Evolutionary conservation across 2,329 filamentous ascomycete genomes (phyloP).

Genomic region (Aspergillus jensenii): DNA sequence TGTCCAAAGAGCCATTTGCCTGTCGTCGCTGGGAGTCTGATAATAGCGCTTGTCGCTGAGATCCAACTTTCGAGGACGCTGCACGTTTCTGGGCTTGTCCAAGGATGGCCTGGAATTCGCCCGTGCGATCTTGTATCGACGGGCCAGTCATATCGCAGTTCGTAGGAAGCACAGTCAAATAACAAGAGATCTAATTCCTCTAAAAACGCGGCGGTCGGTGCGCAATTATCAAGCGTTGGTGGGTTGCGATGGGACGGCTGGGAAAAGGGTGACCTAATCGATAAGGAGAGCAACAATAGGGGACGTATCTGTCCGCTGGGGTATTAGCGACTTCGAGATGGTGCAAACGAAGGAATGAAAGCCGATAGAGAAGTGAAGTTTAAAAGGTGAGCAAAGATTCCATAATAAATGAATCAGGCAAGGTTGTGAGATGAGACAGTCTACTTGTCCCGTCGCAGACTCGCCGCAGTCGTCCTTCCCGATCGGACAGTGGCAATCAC

Average conservation of each 20-base stretch:
- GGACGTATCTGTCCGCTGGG: constrained; percentile 24
- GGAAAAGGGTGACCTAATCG: constrained; percentile 26
- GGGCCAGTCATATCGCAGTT: constrained; percentile 50
- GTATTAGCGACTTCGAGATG: not conserved
- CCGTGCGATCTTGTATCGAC: constrained; percentile 94
- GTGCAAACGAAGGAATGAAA: constrained; percentile 3
- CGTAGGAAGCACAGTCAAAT: not conserved
- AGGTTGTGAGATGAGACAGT: constrained; percentile 2
- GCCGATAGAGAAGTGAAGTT: not conserved
- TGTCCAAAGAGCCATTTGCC: constrained; percentile 61
- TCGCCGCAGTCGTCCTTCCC: constrained; percentile 16
- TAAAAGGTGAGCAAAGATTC: not conserved
- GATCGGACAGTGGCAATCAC: not conserved
- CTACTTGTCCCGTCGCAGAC: not conserved
- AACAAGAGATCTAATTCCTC: not conserved
- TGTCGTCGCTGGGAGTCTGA: constrained; percentile 64
- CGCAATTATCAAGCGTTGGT: not conserved
- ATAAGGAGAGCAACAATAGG: constrained; percentile 32
- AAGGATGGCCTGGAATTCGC: constrained; percentile 91
- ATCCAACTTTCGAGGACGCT: constrained; percentile 71
- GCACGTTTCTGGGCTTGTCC: constrained; percentile 79
- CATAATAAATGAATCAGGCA: not conserved
- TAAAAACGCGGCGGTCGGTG: not conserved
- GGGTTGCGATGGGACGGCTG: constrained; percentile 1
- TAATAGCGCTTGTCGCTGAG: constrained; percentile 78